Evolutionary conservation across 2,329 filamentous ascomycete species (phyloP), one percentile per base, ranked within the genome.

Genomic region (Alternaria alternata): DNA sequence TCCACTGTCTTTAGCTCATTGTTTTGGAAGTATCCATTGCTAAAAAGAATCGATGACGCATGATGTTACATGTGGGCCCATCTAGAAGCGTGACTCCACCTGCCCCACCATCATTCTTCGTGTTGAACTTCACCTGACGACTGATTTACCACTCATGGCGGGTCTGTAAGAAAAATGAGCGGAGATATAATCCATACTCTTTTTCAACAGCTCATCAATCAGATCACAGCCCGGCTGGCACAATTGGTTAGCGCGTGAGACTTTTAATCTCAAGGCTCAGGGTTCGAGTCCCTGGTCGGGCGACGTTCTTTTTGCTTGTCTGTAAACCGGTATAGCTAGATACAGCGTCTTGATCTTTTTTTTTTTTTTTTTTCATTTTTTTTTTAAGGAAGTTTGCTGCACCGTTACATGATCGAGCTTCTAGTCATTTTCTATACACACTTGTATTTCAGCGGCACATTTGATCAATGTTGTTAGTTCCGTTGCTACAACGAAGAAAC

Each of bases 221-320:
- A 41, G 5, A 54, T 54, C 28, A 54, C 39, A 41, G 49, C 49
- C 49, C 49, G 49, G 49, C 49, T 51, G 49, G 49, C 49, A 51
- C 49, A 51, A 64, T 64, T 64, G 64, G 65, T 68, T 68, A 68
- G 67, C 67, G 67, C 67, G 67, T 69, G 67, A 68, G 67, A 69
- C 67, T 69, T 69, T 69, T 69, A 69, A 69, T 70, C 67, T 67
- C 66, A 68, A 70, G 66, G 67, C 66, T 69, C 61, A 67, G 66
- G 66, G 66, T 69, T 69, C 67, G 67, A 69, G 66, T 69, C 66
- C 66, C 66, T 67, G 62, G 66, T 68, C 66, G 66, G 66, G 64
- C 66, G 64, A 52, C 32, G 52, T 41, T 24, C 26, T 48, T 48
- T 59, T 59, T 54, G 46, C 39, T 16, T 30, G 3, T 30, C 11